Conservation (phyloP, 129 eudicot species). For the Dittrichia graveolens region DNA sequence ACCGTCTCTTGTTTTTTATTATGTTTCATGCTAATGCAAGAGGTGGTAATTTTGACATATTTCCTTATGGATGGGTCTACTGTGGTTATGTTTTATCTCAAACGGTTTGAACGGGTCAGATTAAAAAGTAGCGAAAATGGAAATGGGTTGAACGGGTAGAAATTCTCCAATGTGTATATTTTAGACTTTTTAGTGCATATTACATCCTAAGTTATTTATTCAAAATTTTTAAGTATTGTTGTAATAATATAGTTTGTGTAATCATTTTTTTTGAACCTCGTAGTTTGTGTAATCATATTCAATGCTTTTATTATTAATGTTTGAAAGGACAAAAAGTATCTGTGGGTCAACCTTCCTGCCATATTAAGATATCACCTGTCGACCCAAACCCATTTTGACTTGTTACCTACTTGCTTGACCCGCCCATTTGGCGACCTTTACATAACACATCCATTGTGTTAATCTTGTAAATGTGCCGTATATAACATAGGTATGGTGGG, state of each 20-base stretch:
- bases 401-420: not conserved
- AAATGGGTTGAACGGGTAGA: not conserved
- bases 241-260: not conserved
- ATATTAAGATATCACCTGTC: too few relatives aligned
- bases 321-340: not conserved
- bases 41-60: not conserved
- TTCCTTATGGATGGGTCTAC: not conserved
- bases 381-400: not conserved
- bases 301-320: not conserved
- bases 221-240: not conserved
- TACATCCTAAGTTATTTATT: not conserved
- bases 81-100: not conserved
- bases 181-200: not conserved
- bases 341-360: too few relatives aligned
- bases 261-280: too few relatives aligned
- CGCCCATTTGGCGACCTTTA: not conserved
- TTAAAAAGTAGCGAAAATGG: not conserved
- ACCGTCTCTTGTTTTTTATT: not conserved
- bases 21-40: not conserved
- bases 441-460: not conserved
- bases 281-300: not conserved
- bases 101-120: not conserved
- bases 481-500: constrained; percentile 77
- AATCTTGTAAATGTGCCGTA: constrained; percentile 2
- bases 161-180: not conserved